Conservation (phyloP, 2,329 filamentous ascomycete species). For the Xylariaceae sp. region DNA sequence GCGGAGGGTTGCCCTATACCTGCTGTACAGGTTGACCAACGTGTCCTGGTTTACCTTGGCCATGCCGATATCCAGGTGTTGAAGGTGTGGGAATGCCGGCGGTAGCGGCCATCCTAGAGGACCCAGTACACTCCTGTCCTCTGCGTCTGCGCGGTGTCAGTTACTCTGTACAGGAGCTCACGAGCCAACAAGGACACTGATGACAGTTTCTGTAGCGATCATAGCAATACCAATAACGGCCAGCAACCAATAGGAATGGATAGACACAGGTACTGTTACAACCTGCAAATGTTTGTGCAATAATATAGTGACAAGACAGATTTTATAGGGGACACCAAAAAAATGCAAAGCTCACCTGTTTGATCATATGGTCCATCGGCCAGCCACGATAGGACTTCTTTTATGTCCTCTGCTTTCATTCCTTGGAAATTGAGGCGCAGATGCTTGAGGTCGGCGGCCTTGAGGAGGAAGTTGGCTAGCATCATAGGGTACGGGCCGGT, state of each 20-base stretch:
- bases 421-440: constrained; percentile 44
- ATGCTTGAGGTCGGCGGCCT: constrained; percentile 36
- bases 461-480: constrained; percentile 31
- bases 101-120: constrained; percentile 13
- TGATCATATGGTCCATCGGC: constrained; percentile 6
- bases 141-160: not conserved
- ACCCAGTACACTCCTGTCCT: constrained; percentile 1
- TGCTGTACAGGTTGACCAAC: constrained; percentile 30
- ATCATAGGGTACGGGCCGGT: not conserved
- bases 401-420: constrained; percentile 5
- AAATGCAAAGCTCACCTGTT: no score
- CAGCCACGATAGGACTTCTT: constrained; percentile 34
- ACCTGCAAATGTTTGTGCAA: not conserved
- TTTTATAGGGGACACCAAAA: not conserved
- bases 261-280: not conserved
- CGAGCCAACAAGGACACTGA: not conserved
- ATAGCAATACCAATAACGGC: no score
- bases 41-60: constrained; percentile 20
- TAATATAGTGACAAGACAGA: not conserved
- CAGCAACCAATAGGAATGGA: not conserved
- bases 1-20: constrained; percentile 36
- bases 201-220: not conserved
- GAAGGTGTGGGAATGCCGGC: constrained; percentile 27
- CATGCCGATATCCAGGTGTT: constrained; percentile 37
- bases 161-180: not conserved